Base-by-base conservation (phyloP, 2,329 filamentous ascomycete species). In the Nigrospora osmanthi region DNA sequence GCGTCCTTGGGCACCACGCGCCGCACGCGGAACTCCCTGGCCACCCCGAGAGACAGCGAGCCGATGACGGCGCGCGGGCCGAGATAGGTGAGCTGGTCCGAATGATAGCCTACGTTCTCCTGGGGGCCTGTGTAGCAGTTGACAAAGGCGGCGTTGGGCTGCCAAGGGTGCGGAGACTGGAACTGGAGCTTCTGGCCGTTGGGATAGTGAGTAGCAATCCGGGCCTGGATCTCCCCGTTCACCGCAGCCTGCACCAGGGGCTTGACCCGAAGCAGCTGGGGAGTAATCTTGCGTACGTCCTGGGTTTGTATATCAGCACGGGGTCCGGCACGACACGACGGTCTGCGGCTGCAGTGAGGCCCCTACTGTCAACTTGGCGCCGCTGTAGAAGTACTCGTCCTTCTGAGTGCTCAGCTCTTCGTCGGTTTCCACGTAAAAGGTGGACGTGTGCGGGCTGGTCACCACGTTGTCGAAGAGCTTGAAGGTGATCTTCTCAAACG, bases 41-140 rank as follows among this genome's bases (percentile, higher is more conserved):
- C 83, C 0, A 97, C 93, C 1, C 93, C 93, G 0, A 98, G 73
- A 34, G 88, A 95, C 6, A 98, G 68, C 40, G 88, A 94, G 1
- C 90, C 93, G 47, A 97, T 97, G 17, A 95, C 75, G 7, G 91
- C 80, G 9, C 86, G 81, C 0, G 93, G 93, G 0, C 93, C 93
- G 1, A 97, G 76, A 58, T 97, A 97, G 0, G 91, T 96, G 14
- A 96, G 73, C 55, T 95, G 87, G 60, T 98, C 93, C 33, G 86
- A 83, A 64, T 98, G 93, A 66, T 88, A 97, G 31, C 93, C 93
- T 1, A 97, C 90, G 49, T 75, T 88, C 66, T 97, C 81, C 11
- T 81, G 73, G 0, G 81, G 83, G 0, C 90, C 90, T 54, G 83
- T 73, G 62, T 98, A 98, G 68, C 89, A 95, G 62, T 98, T 98